Base-by-base conservation (phyloP, 2,329 filamentous ascomycete species). In the Neospermospora avenae region DNA sequence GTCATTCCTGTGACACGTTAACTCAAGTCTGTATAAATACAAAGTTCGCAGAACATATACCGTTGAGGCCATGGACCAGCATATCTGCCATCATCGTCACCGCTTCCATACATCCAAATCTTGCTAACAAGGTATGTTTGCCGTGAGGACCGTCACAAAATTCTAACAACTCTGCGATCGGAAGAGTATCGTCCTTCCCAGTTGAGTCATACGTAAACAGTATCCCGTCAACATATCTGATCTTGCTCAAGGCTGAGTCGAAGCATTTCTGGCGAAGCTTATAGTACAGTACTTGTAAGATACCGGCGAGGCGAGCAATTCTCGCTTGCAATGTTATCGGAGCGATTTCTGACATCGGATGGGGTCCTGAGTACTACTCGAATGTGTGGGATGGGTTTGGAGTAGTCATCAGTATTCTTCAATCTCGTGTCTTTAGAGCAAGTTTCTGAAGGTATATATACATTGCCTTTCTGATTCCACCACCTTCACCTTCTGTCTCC, bases 1-100 rank as follows among this genome's bases (percentile, higher is more conserved):
- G 18, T 20, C 2, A 42, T 18, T 1, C 18, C 39, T 42, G n/a
- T 6, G 11, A 8, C 7, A 1, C 13, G n/a, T 42, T n/a, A 8
- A 5, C 18, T 22, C 5, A 1, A 6, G 3, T 11, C 5, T 42
- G 16, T 14, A 14, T 13, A 14, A n/a, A 2, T 14, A 14, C 13
- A 13, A 39, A 14, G 35, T 13, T 14, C 11, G n/a, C 5, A 13
- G 39, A 42, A 11, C 11, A 3, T 1, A 42, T 35, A 61, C 54
- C 41, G 35, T 18, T 14, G 18, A 59, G 25, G 11, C 56, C 10
- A 44, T 57, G 24, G 6, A 55, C 49, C 1, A 59, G 25, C 14
- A 57, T 37, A 24, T 57, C 45, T 35, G 55, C 37, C 37, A 62
- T 52, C 44, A 34, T 48, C 22, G 18, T 53, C 13, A 55, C 46